Evolutionary conservation across 345 rosid genomes (phyloP).

Genomic region (Moringa oleifera): DNA sequence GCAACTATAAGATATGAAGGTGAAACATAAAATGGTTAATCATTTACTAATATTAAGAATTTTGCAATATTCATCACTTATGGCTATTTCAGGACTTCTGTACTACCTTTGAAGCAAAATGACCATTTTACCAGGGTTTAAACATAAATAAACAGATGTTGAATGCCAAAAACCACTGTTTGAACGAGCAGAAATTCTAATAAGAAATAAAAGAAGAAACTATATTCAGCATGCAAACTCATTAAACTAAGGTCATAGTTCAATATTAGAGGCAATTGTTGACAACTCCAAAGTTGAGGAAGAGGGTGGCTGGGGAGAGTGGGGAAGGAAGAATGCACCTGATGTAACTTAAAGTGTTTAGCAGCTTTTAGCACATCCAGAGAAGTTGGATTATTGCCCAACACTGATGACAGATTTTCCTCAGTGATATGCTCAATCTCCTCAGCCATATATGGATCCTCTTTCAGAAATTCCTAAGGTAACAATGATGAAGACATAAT

Average conservation of each 20-base stretch:
- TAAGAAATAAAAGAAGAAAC: too few species aligned
- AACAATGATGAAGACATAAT: conserved; percentile 3
- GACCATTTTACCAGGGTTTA: background rate
- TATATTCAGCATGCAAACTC: background rate
- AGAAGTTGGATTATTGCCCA: conserved; percentile 61
- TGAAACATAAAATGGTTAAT: too few species aligned
- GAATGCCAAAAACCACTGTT: background rate
- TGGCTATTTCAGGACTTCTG: background rate
- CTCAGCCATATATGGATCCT: conserved; percentile 71
- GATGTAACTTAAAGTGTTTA: conserved; percentile 70
- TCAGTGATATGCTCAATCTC: conserved; percentile 62
- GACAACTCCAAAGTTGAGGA: background rate
- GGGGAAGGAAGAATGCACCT: conserved; percentile 36
- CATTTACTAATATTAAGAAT: background rate
- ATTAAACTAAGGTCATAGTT: too few species aligned
- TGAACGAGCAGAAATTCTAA: too few species aligned
- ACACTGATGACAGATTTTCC: conserved; percentile 50
- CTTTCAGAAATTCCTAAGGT: conserved; percentile 63
- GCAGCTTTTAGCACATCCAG: conserved; percentile 81
- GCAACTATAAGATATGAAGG: too few species aligned
- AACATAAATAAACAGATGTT: background rate
- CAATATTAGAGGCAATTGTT: background rate
- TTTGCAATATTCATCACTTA: background rate
- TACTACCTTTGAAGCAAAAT: background rate
- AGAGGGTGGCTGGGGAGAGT: background rate